Evolutionary conservation across 768 basidiomycete genomes (phyloP), one percentile per base, ranked within the genome.

Genomic region (Pisolithus albus): DNA sequence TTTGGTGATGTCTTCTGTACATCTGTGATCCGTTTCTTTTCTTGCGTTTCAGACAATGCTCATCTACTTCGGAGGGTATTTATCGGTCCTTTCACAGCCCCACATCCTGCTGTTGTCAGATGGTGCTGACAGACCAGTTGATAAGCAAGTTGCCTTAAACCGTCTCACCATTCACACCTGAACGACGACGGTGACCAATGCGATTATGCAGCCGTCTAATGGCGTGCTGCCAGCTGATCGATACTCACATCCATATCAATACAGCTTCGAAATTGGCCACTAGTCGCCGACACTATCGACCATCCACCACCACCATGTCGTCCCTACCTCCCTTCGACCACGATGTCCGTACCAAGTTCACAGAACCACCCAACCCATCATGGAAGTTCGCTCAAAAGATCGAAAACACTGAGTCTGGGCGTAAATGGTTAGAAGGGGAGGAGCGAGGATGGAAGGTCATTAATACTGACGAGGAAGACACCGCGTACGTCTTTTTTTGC

Each of bases 381-480:
- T 72, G 70, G 65, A 38, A 63, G 1, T 70, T 55, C 32, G 60
- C 70, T n/a, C 61, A 70, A 47, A 47, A 28, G 47, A 52, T 71
- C 15, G 55, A 58, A n/a, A 59, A 54, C 6, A 68, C 64, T 0
- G 56, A 65, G 4, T 55, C 51, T 2, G 72, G 71, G 1, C 51
- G 49, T n/a, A 60, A 49, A 13, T 73, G 72, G 72, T 6, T 66
- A 26, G 60, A 63, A 49, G 70, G 68, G 16, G 72, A 70, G 49
- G 49, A 63, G 18, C 58, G 62, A 8, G 72, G 72, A 21, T 73
- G 70, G 70, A 68, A 61, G 23, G 46, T 54, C 23, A 56, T 71
- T 44, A 58, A 72, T 40, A 60, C 72, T 0, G 59, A 61, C 16
- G 62, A 61, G 13, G 43, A 63, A 23, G 69, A 66, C 41, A 58